Base-by-base conservation (phyloP, 2,329 filamentous ascomycete species). In the Hypoxylon sp. region DNA sequence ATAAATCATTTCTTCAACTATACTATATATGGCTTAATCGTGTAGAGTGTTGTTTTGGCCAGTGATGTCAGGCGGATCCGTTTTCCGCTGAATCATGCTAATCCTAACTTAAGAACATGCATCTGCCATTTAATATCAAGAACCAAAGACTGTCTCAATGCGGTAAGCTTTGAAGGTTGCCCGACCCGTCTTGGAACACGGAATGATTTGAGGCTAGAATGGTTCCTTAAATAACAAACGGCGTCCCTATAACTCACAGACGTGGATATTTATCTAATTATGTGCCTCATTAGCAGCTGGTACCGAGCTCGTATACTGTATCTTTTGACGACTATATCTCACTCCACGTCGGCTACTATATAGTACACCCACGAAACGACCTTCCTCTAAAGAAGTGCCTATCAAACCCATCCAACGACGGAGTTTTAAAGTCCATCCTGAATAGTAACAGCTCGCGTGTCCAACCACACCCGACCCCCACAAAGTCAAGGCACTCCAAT, bases 391-490 rank as follows among this genome's bases (percentile, higher is more conserved):
- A 33, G 46, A 60, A 39, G 57, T 52, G 52, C 48, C 22, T 63
- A 63, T 59, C 57, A 26, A n/a, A 58, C 24, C 48, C 42, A 62
- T 51, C 29, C 29, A 31, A 35, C 22, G 47, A 46, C 17, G 26
- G 19, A 47, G 19, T 33, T 17, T 17, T 26, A n/a, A 24, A 63
- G 31, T 54, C 50, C 37, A 51, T 22, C 39, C 24, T 9, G 35
- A 50, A 29, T 17, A 17, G 11, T 19, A 60, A 5, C 37, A 46
- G 47, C 58, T 66, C 58, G 63, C 63, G 52, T 58, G 59, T 11
- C 6, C 63, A 56, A 14, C 29, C 11, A n/a, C 13, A 33, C 5
- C 19, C 17, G 53, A 59, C 61, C 65, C 65, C 68, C 68, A 63
- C 68, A 59, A 53, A 10, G 35, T 31, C 11, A 52, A 58, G 46